phyloP scores from a whole-genome alignment of 352 stramenopile genomes.

The Albugo candida region DNA sequence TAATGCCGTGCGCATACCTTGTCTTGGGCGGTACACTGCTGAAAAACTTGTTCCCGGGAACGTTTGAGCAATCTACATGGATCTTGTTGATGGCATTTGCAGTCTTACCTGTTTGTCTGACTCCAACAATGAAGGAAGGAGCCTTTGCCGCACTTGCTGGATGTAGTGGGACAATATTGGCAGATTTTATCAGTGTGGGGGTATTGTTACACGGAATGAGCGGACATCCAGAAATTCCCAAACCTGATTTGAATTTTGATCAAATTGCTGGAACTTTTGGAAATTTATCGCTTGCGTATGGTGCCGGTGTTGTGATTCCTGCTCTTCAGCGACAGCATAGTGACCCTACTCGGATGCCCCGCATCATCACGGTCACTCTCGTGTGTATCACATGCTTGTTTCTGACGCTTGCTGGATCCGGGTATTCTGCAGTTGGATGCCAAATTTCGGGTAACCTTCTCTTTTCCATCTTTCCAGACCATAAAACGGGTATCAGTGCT shows the following conservation, averaged over 20 bases:
- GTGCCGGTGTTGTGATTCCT: constrained; percentile 7
- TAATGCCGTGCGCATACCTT: constrained; percentile 4
- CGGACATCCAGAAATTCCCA: background rate
- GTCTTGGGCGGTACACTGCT: constrained; percentile 5
- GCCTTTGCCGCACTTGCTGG: constrained; percentile 2
- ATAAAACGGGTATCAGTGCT: background rate
- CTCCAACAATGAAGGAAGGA: constrained; percentile 6
- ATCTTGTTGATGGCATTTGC: constrained; percentile 8
- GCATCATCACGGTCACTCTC: constrained; percentile 1
- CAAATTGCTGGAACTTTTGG: constrained; percentile 5
- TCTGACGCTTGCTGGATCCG: constrained; percentile 4
- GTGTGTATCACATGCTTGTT: constrained; percentile 8
- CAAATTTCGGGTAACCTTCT: constrained; percentile 11
- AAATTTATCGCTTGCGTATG: constrained; percentile 6
- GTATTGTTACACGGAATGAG: constrained; percentile 8
- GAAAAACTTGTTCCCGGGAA: constrained; percentile 2
- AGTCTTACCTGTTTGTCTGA: constrained; percentile 2
- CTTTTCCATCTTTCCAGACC: constrained; percentile 6
- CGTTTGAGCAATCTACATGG: constrained; percentile 1
- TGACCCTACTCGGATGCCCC: constrained; percentile 4
- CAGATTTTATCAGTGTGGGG: constrained; percentile 5
- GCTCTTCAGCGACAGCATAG: constrained; percentile 4
- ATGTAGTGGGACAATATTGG: constrained; percentile 6
- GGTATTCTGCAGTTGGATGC: constrained; percentile 5
- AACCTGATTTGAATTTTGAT: constrained; percentile 6